phyloP scores from a whole-genome alignment of 345 rosid species.

The Bruguiera parviflora region DNA sequence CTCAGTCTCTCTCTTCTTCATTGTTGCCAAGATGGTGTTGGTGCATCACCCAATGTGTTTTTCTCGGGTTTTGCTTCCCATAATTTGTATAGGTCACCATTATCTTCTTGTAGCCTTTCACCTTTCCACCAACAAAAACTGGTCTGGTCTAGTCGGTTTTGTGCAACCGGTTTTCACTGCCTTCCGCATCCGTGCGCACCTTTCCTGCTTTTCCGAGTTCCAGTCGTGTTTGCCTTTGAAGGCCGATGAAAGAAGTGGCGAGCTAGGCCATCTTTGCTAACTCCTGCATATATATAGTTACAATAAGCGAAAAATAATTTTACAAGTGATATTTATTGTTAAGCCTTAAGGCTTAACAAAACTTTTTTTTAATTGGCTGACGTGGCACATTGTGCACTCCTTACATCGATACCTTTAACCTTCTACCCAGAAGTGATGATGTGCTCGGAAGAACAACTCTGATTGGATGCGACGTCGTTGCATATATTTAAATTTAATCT shows the following conservation, averaged over 20 bases:
- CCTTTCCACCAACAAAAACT: slow-evolving; percentile 50
- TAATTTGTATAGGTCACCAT: slow-evolving; percentile 92
- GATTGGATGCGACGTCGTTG: too few relatives aligned
- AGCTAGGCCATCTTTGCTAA: slow-evolving; percentile 74
- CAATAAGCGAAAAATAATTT: too few relatives aligned
- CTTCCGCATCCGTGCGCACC: slow-evolving; percentile 72
- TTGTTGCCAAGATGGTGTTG: slow-evolving; percentile 86
- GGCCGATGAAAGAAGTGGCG: slow-evolving; percentile 99
- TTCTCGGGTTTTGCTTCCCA: slow-evolving; percentile 92
- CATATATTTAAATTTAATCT: too few relatives aligned
- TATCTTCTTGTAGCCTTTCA: slow-evolving; percentile 83
- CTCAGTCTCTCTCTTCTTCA: slow-evolving; percentile 93
- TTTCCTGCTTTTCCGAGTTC: slow-evolving; percentile 85
- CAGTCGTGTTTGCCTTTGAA: slow-evolving; percentile 92
- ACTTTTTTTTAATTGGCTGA: background rate
- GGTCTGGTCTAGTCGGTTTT: slow-evolving; percentile 94
- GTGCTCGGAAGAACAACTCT: too few relatives aligned
- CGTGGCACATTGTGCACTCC: too few relatives aligned
- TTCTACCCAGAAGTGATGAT: too few relatives aligned
- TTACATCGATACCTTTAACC: too few relatives aligned
- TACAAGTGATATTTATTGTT: too few relatives aligned
- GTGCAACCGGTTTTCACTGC: slow-evolving; percentile 94
- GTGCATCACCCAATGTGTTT: slow-evolving; percentile 96
- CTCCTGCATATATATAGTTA: slow-evolving; percentile 39
- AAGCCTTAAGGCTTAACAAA: background rate